Base-by-base conservation (phyloP, 345 rosid species). In the Barbarea vulgaris region DNA sequence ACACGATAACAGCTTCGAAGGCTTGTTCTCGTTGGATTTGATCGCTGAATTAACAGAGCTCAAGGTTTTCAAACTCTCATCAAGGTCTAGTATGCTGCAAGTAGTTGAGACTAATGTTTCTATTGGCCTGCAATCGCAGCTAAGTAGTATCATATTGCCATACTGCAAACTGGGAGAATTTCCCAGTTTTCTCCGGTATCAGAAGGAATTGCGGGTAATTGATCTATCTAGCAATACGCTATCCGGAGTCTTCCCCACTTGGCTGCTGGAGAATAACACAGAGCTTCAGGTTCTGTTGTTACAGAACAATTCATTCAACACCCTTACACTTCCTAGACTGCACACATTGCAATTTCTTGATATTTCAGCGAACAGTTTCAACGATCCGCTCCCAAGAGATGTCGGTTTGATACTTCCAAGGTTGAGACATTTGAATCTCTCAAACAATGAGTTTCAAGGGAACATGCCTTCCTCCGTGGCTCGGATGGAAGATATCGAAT, bases 391-490 rank as follows among this genome's bases (percentile, higher is more conserved):
- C 58, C 71, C 59, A 1, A 4, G 54, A 25, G 54, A 69, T 21
- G 4, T 77, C 17, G 76, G 71, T 39, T 21, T 44, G 44, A 33
- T 50, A 28, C 67, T 77, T 69, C 42, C 72, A 0, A 54, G 50
- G 6, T 58, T 77, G 28, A 39, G 42, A 27, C 64, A 69, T 63
- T 15, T 77, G 50, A 55, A 64, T 47, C 69, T 70, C 65, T 55
- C 80, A 21, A 42, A 54, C 19, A 77, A 77, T 55, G 75, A 28
- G 63, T 70, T 77, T 18, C 75, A 62, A 15, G 80, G 71, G 57
- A 70, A 19, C 14, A 14, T 62, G 69, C 80, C 76, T 4, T 61
- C 71, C 64, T 70, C 71, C 12, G 15, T 77, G 7, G 27, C 60
- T 3, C 63, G 3, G 4, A 60, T 76, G 79, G 69, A 53, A n/a